A percentile compares a stretch with the other conserved stretches of the same genome.
phyloP scores from a whole-genome alignment of 192 early-diverging fungal genomes.

The Helicostylum pulchrum region DNA sequence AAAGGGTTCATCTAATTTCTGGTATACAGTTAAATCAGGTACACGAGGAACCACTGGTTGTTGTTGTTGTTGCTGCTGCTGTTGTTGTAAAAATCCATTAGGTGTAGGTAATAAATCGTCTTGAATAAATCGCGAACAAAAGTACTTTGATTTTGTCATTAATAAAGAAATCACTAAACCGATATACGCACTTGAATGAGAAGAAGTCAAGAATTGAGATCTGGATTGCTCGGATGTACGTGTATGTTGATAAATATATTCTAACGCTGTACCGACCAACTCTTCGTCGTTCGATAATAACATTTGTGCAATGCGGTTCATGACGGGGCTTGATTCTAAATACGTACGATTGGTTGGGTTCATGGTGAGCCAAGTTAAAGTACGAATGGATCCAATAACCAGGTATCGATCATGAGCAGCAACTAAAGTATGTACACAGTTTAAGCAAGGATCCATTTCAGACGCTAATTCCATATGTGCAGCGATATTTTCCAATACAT shows the following conservation, averaged over 20 bases:
- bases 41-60: neutral
- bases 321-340: conserved; percentile 20
- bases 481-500: conserved; percentile 62
- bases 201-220: neutral
- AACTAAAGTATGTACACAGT: conserved; percentile 28
- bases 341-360: conserved; percentile 36
- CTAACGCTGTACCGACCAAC: conserved; percentile 53
- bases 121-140: conserved; percentile 4
- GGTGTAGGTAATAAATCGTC: neutral
- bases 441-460: neutral
- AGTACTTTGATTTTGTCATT: conserved; percentile 12
- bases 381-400: conserved; percentile 51
- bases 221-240: neutral
- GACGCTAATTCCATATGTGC: conserved; percentile 37
- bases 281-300: conserved; percentile 58
- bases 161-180: conserved; percentile 5
- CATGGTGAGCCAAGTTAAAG: conserved; percentile 49
- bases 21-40: conserved; percentile 32
- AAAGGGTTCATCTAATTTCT: conserved; percentile 53
- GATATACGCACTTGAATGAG: neutral
- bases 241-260: conserved; percentile 57
- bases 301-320: conserved; percentile 54
- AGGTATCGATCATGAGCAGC: conserved; percentile 53
- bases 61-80: neutral
- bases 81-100: too few species aligned